These are phyloP conservation scores for Hippophae gyantsensis DNA, from an alignment of 306 rosid species.

Conservation along the genomic window DNA sequence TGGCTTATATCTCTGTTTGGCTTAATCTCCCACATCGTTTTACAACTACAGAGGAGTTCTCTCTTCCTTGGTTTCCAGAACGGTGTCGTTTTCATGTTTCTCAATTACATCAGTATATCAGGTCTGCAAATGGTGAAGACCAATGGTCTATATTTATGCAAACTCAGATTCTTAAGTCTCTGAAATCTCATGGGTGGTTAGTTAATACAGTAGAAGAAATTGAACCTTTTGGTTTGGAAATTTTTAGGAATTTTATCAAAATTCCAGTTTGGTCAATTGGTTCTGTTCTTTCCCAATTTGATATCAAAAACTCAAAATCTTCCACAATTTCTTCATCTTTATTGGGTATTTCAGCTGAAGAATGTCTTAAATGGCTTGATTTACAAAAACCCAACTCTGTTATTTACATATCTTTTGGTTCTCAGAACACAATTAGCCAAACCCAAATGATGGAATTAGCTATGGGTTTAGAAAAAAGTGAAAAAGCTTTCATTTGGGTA, in stretches of 20 bases:
- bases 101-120: not conserved
- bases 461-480: constrained; percentile 50
- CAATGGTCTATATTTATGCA: constrained; percentile 26
- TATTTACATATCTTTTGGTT: constrained; percentile 69
- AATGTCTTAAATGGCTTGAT: constrained; percentile 49
- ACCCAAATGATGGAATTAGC: constrained; percentile 69
- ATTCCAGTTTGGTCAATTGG: constrained; percentile 44
- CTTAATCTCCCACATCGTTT: constrained; percentile 1
- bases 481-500: constrained; percentile 53
- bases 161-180: constrained; percentile 19
- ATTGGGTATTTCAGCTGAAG: constrained; percentile 34
- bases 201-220: constrained; percentile 55
- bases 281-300: constrained; percentile 33
- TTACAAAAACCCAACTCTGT: constrained; percentile 32
- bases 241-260: constrained; percentile 33
- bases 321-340: constrained; percentile 8
- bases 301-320: constrained; percentile 4
- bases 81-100: not conserved
- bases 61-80: not conserved
- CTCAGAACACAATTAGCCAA: constrained; percentile 58
- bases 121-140: constrained; percentile 1
- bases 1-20: constrained; percentile 36
- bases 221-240: constrained; percentile 46
- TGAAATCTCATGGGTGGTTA: constrained; percentile 54
- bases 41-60: not conserved